Conservation (phyloP, 1,139 yeast species). For the Keqinozyma sinolaborantium region DNA sequence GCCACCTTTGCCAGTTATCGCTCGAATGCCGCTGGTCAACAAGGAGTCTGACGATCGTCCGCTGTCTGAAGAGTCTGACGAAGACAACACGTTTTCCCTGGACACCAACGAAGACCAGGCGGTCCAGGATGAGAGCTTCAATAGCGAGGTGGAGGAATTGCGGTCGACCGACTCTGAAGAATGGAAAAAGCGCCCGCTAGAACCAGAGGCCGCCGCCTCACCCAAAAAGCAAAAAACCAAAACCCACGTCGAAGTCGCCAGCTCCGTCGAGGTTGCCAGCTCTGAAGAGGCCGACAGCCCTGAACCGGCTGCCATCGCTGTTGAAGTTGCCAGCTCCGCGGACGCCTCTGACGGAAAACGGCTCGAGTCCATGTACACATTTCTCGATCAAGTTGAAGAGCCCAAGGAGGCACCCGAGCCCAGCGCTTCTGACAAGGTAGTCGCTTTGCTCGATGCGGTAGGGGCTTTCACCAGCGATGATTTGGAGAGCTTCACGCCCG, state of each 20-base stretch:
- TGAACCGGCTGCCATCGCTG: background rate
- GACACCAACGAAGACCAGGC: conserved; percentile 9
- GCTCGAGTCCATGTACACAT: background rate
- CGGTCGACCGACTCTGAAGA: background rate
- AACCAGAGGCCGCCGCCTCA: background rate
- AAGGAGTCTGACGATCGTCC: conserved; percentile 6
- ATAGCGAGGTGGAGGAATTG: conserved; percentile 5
- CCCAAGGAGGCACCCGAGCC: background rate
- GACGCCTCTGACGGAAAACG: background rate
- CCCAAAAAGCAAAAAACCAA: background rate
- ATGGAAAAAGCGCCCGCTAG: background rate
- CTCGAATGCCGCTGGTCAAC: conserved; percentile 3
- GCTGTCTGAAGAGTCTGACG: background rate
- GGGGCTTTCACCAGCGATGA: background rate
- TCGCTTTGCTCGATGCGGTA: background rate
- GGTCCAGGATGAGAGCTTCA: conserved; percentile 7
- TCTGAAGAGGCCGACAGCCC: background rate
- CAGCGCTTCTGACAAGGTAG: background rate
- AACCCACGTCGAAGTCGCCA: background rate
- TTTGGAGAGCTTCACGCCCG: background rate
- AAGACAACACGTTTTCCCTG: conserved; percentile 10
- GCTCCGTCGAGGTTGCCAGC: background rate
- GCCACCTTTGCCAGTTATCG: no score
- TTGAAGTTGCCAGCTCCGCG: no score
- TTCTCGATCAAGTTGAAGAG: background rate